Conservation (phyloP, 1,284 basidiomycete species). For the Exsudoporus floridanus region DNA sequence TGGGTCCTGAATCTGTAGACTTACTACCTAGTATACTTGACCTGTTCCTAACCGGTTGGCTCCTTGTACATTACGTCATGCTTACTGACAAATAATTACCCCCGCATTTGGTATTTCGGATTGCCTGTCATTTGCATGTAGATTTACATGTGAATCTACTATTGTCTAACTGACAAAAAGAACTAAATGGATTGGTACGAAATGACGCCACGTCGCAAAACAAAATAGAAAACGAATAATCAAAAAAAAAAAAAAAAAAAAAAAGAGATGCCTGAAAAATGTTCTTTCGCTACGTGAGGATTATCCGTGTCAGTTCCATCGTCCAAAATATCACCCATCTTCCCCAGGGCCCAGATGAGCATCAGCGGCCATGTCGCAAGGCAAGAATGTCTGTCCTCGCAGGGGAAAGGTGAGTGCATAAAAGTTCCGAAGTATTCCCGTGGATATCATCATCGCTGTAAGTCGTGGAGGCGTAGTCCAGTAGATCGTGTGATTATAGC, state of each 20-base stretch:
- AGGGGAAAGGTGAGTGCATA: constrained; percentile 19
- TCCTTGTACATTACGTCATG: constrained; percentile 1
- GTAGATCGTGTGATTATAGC: constrained; percentile 31
- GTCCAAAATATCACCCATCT: constrained; percentile 14
- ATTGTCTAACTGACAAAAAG: constrained; percentile 6
- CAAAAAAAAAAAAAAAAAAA: constrained; percentile 12
- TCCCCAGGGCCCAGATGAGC: constrained; percentile 1
- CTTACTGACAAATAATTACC: not conserved
- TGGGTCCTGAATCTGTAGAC: not conserved
- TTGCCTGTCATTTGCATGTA: constrained; percentile 4
- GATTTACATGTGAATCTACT: constrained; percentile 9
- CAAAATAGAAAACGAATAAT: constrained; percentile 38
- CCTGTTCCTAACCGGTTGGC: not conserved
- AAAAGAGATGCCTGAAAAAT: not conserved
- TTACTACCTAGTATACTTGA: not conserved
- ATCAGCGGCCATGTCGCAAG: constrained; percentile 1
- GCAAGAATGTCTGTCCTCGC: constrained; percentile 10
- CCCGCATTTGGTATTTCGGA: constrained; percentile 5
- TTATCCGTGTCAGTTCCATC: constrained; percentile 31
- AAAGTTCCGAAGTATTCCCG: constrained; percentile 19
- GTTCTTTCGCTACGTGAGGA: constrained; percentile 29
- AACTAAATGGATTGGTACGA: constrained; percentile 30
- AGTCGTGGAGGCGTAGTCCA: constrained; percentile 23
- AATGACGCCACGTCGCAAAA: constrained; percentile 26
- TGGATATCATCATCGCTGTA: constrained; percentile 28